Base-by-base conservation (phyloP, 148 eudicot genomes). In the Salicornia ramosissima region DNA sequence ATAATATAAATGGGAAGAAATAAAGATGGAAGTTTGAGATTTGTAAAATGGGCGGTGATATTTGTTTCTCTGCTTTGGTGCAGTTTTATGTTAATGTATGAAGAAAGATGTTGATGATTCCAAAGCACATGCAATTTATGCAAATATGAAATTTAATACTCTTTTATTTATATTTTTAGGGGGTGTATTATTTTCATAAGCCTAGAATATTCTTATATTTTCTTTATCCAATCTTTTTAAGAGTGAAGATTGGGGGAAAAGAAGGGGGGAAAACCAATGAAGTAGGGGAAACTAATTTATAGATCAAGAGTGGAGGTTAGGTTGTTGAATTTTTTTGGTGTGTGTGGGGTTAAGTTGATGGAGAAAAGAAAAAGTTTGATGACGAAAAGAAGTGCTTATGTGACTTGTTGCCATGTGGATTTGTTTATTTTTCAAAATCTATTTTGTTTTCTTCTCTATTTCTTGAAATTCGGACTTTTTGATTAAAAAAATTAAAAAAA, bases 91-190 rank as follows among this genome's bases (percentile, higher is more conserved):
- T 58, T 4, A 40, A 22, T 62, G 59, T 61, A 62, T 65, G 69
- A 79, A 81, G 84, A 79, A 78, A 72, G 49, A 42, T 70, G 73
- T 36, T 66, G 68, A 60, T 64, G 79, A 84, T 84, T 74, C 84
- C 80, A 71, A 69, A 77, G 86, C 97, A 91, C 94, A 91, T 88
- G 94, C 84, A 85, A 30, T n/a, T n/a, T n/a, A n/a, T 67, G 76
- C 69, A 72, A 70, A 57, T 46, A 46, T 63, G 26, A 42, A 33
- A 6, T 63, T 18, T 65, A 11, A 5, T 14, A 56, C 6, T 25
- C 29, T 18, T 60, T 33, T 2, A 14, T 12, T 21, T 40, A 1
- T 10, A 1, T 36, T 34, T 2, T 42, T 33, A 30, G 31, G 21
- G n/a, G 8, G 14, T 43, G 24, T 26, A 1, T 22, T 64, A 15